A percentile compares a stretch with the other conserved stretches of the same genome.
phyloP scores from a whole-genome alignment of 2,329 filamentous ascomycete genomes.

The Diaporthe vaccinii region DNA sequence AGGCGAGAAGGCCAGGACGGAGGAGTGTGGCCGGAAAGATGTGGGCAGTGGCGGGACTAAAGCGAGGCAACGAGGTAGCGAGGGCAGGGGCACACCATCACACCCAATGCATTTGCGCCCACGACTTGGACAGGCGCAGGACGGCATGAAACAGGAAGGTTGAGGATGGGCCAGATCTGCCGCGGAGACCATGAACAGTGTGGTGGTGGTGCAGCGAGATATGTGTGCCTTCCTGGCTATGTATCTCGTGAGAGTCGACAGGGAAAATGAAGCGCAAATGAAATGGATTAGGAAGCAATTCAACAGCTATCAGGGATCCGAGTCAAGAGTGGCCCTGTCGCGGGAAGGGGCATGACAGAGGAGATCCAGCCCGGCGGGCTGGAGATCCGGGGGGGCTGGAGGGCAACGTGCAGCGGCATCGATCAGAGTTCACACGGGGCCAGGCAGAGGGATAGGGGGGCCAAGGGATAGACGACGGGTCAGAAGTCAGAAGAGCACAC shows the following conservation, averaged over 20 bases:
- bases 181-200: not conserved
- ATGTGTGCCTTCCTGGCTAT: not conserved
- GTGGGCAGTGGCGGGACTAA: conserved; percentile 36
- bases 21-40: conserved; percentile 34
- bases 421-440: conserved; percentile 21
- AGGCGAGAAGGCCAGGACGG: conserved; percentile 17
- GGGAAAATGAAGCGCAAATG: not conserved
- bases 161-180: not conserved
- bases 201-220: not conserved
- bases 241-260: not conserved
- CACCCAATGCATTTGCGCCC: conserved; percentile 27
- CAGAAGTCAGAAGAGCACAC: not conserved
- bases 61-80: conserved; percentile 30
- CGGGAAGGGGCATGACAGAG: conserved; percentile 36
- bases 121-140: conserved; percentile 17
- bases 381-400: conserved; percentile 32
- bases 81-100: conserved; percentile 25
- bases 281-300: not conserved
- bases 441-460: conserved; percentile 16
- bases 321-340: conserved; percentile 34
- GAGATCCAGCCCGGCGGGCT: conserved; percentile 30
- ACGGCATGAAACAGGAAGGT: conserved; percentile 24
- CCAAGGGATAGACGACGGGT: not conserved
- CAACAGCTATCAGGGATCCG: conserved; percentile 24
- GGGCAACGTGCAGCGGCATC: conserved; percentile 18